These are phyloP conservation scores for Pichia gijzeniarum DNA, from an alignment of 805 yeast genomes.

Conservation along the genomic window DNA sequence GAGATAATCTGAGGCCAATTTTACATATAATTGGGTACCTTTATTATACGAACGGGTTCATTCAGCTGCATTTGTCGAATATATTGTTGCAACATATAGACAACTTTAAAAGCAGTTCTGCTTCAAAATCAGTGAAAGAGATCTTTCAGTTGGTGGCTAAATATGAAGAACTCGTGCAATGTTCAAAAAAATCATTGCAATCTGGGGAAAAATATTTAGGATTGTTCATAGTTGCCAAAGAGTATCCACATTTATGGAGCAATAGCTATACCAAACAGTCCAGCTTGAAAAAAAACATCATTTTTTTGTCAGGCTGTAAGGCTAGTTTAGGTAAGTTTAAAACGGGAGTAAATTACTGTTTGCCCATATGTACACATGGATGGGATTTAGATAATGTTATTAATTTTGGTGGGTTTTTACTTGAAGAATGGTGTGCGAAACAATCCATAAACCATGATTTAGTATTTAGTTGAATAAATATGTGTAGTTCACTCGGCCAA, in stretches of 20 bases:
- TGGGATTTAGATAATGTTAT: constrained; percentile 16
- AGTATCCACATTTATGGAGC: constrained; percentile 15
- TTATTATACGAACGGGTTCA: constrained; percentile 13
- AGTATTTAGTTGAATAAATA: neutral
- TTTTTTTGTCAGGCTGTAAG: constrained; percentile 1
- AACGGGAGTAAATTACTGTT: constrained; percentile 13
- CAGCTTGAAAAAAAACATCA: constrained; percentile 4
- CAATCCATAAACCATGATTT: neutral
- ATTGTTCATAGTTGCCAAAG: constrained; percentile 10
- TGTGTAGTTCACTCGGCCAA: constrained; percentile 15
- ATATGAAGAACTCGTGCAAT: constrained; percentile 3
- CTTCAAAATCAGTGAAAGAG: neutral
- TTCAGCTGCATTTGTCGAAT: constrained; percentile 2
- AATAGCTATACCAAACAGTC: constrained; percentile 8
- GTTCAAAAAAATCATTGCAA: constrained; percentile 11
- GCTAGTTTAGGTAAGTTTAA: neutral
- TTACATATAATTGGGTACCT: constrained; percentile 8
- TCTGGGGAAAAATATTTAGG: constrained; percentile 18
- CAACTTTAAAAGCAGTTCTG: neutral
- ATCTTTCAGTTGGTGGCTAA: constrained; percentile 12
- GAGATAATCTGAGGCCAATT: neutral
- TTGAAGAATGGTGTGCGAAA: constrained; percentile 18
- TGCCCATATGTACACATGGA: constrained; percentile 13
- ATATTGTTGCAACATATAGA: neutral
- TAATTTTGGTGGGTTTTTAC: constrained; percentile 20